Evolutionary conservation across 495 filamentous ascomycete genomes (phyloP).

Genomic region (Annulohypoxylon nitens): DNA sequence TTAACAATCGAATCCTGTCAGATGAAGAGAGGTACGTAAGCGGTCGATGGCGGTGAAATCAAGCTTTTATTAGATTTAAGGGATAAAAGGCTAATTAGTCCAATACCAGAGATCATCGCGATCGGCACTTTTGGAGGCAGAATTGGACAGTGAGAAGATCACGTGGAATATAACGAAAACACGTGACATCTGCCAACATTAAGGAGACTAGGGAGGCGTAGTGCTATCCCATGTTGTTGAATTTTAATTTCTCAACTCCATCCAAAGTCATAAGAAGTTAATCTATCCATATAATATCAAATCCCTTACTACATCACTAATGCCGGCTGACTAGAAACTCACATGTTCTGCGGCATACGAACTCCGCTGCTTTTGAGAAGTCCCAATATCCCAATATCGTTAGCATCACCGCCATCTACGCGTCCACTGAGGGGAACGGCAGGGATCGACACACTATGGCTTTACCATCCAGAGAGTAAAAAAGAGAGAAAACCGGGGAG

Average conservation of each 20-base stretch:
- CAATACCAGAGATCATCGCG: background rate
- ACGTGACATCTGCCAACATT: conserved; percentile 10
- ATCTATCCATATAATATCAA: background rate
- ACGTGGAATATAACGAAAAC: conserved; percentile 3
- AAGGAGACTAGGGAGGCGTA: background rate
- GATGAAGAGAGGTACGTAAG: background rate
- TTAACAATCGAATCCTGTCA: background rate
- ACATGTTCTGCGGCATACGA: background rate
- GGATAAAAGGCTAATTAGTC: background rate
- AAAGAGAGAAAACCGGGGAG: background rate
- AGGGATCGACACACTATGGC: background rate
- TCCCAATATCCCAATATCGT: background rate
- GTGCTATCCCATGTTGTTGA: background rate
- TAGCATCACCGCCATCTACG: background rate
- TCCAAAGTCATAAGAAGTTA: background rate
- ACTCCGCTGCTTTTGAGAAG: background rate
- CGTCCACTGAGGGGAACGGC: background rate
- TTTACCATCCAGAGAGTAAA: background rate
- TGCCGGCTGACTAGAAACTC: background rate
- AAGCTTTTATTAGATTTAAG: conserved; percentile 14
- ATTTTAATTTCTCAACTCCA: background rate
- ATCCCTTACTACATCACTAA: background rate
- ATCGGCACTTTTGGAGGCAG: background rate
- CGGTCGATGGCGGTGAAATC: conserved; percentile 11
- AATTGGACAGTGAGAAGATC: conserved; percentile 1